Evolutionary conservation across 2,329 filamentous ascomycete species (phyloP).

Genomic region (Paraphoma chrysanthemicola): DNA sequence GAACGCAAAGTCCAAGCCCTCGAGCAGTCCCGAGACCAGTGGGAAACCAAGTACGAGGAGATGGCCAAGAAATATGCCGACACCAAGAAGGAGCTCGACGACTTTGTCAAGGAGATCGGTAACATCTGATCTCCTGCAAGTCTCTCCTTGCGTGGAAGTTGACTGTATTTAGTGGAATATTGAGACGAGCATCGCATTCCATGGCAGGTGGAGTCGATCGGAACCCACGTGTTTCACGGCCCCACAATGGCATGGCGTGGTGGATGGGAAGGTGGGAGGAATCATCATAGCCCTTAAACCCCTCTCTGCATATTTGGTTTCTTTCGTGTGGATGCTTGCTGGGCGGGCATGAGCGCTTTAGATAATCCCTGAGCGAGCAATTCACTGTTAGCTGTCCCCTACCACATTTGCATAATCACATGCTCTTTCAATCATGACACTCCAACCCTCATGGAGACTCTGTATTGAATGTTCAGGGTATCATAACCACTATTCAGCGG

Average conservation of each 20-base stretch:
- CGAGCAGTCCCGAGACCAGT: slow-evolving; percentile 88
- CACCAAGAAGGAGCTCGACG: slow-evolving; percentile 88
- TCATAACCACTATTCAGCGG: background rate
- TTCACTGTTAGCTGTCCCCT: slow-evolving; percentile 29
- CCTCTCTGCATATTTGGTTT: slow-evolving; percentile 37
- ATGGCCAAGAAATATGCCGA: slow-evolving; percentile 87
- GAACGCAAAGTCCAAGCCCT: slow-evolving; percentile 99
- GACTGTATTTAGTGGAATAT: slow-evolving; percentile 32
- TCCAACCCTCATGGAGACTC: too few relatives aligned
- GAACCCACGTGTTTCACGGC: slow-evolving; percentile 23
- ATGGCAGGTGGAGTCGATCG: slow-evolving; percentile 13
- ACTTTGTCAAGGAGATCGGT: slow-evolving; percentile 89
- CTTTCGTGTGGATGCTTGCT: slow-evolving; percentile 34
- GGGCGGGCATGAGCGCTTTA: slow-evolving; percentile 37
- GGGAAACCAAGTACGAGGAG: slow-evolving; percentile 98
- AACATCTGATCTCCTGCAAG: slow-evolving; percentile 72
- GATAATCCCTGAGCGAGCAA: slow-evolving; percentile 42
- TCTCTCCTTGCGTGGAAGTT: slow-evolving; percentile 40
- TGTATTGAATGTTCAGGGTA: background rate
- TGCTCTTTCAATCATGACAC: background rate
- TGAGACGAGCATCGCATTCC: slow-evolving; percentile 27
- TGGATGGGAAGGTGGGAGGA: slow-evolving; percentile 18
- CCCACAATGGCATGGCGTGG: slow-evolving; percentile 16
- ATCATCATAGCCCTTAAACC: slow-evolving; percentile 24
- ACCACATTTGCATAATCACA: background rate